Evolutionary conservation across 2,329 filamentous ascomycete genomes (phyloP).

Genomic region (Ciborinia camelliae): DNA sequence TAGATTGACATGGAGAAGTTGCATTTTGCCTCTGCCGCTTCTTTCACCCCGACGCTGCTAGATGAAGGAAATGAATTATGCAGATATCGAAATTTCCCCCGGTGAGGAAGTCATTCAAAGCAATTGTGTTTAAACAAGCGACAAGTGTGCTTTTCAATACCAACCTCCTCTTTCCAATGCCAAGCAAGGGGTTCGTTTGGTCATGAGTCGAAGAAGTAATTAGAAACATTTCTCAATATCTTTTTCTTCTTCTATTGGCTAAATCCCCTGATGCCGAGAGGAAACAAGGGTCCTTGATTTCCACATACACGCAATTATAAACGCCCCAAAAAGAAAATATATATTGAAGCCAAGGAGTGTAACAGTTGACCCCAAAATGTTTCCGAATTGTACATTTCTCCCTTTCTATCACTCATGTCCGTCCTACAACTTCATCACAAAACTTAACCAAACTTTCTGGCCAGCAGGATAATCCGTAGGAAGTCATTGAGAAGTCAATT

Average conservation of each 20-base stretch:
- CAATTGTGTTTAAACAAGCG: too few relatives aligned
- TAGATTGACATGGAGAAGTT: too few relatives aligned
- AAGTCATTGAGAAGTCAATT: neutral
- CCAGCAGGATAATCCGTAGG: too few relatives aligned
- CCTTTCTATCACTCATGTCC: neutral
- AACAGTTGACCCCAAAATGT: neutral
- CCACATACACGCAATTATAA: neutral
- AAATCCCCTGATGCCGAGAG: neutral
- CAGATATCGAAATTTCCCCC: too few relatives aligned
- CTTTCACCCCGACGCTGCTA: too few relatives aligned
- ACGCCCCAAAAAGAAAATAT: neutral
- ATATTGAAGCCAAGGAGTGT: neutral
- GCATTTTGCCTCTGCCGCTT: too few relatives aligned
- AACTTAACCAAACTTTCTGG: neutral
- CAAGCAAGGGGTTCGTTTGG: slow-evolving; percentile 9
- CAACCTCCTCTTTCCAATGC: neutral
- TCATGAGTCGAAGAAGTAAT: neutral
- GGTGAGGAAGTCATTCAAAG: too few relatives aligned
- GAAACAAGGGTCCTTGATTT: slow-evolving; percentile 4
- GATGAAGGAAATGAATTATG: too few relatives aligned
- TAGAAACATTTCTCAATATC: neutral
- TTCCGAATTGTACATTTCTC: neutral
- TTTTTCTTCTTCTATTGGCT: neutral
- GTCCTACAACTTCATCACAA: neutral
- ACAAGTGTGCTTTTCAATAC: too few relatives aligned